Percentiles rank a stretch among this genome's conserved stretches.
These are phyloP conservation scores for Eutrema japonicum DNA, from an alignment of 345 rosid genomes.

Conservation along the genomic window DNA sequence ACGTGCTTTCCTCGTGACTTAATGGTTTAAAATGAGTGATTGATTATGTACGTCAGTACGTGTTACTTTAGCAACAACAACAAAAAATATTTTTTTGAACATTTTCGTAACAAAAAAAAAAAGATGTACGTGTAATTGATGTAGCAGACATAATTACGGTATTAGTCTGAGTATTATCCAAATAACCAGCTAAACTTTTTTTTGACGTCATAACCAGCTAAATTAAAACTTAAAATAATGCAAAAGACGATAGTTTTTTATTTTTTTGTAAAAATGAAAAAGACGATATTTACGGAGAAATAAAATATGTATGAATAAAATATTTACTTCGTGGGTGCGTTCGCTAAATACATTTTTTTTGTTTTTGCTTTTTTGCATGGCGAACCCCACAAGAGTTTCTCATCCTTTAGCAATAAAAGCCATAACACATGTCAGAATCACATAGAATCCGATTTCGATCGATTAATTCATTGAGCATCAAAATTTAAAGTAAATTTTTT, in stretches of 20 bases:
- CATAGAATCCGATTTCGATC: background rate
- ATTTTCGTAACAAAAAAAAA: too few species aligned
- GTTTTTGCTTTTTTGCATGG: conserved; percentile 27
- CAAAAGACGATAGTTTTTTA: too few species aligned
- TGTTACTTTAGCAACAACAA: too few species aligned
- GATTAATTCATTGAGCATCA: background rate
- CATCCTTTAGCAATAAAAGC: conserved; percentile 9
- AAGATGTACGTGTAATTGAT: too few species aligned
- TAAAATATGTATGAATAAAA: background rate
- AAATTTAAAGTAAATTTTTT: background rate
- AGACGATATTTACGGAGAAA: background rate
- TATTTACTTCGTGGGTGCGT: conserved; percentile 3
- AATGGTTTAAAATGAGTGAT: too few species aligned
- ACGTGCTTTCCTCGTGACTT: background rate
- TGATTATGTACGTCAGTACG: too few species aligned
- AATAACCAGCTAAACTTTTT: too few species aligned
- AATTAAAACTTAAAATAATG: too few species aligned
- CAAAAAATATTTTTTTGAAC: too few species aligned
- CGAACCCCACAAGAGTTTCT: conserved; percentile 28
- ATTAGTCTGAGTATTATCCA: too few species aligned
- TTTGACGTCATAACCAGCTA: too few species aligned
- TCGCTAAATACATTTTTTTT: background rate
- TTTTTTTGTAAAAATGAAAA: background rate
- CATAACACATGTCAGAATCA: conserved; percentile 22
- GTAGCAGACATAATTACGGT: background rate